Base-by-base conservation (phyloP, 352 stramenopile species). In the Globisporangium recalcitrans region DNA sequence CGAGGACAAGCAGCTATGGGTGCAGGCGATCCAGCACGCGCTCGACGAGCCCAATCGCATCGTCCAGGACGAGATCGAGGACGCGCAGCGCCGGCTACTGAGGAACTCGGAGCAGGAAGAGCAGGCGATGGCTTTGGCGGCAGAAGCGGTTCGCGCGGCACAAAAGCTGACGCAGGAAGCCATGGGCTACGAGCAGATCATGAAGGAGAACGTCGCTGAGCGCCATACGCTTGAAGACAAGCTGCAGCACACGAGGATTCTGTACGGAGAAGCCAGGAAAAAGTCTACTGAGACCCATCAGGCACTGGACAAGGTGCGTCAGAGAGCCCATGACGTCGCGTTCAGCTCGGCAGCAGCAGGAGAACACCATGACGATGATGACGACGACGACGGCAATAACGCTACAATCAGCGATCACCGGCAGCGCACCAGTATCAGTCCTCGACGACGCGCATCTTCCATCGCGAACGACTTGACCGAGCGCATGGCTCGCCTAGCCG, bases 41-140 rank as follows among this genome's bases (percentile, higher is more conserved):
- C 68, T 93, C 21, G 78, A 88, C 11, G 84, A 93, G 60, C 84
- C 84, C 0, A 67, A 89, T 26, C 84, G 84, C 2, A 80, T 93
- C 51, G 74, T 83, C 0, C 70, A 87, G 44, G 84, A 93, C 19
- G 84, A 93, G 61, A 90, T 93, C 58, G 73, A 85, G 5, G 80
- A 91, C 24, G 78, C 77, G 2, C 84, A 91, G 60, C 67, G 72
- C 3, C 72, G 86, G 27, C 54, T 93, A 0, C 32, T 73, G 19
- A 27, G 63, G 0, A 80, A 90, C 38, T 55, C 65, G 3, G 68
- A 78, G 36, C 59, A 69, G 1, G 71, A 84, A 29, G 70, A 71
- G 32, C 67, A 72, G 22, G 80, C 76, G 2, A 72, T 88, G 48
- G 61, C 70, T n/a, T 61, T 70, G 4, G 80, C 80, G 4, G 73